These are phyloP conservation scores for Scutellaria galericulata DNA, from an alignment of 257 asterid genomes.

Conservation along the genomic window DNA sequence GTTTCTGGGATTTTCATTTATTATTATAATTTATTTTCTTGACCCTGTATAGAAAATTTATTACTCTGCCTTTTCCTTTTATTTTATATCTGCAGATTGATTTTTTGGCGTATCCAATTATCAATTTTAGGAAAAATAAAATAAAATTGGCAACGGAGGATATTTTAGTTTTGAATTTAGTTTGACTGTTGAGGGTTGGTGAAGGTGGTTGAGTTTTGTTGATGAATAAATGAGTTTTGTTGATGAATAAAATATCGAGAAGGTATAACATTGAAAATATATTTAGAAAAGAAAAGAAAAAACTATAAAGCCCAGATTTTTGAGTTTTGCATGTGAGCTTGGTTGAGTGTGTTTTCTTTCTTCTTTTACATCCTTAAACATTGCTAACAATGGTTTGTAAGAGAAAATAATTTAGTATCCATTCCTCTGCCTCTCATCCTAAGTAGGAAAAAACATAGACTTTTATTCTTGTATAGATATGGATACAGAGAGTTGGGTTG, in stretches of 20 bases:
- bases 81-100: slow-evolving; percentile 28
- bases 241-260: not conserved
- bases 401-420: too few species aligned
- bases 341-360: not conserved
- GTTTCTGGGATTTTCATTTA: not conserved
- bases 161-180: slow-evolving; percentile 17
- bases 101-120: not conserved
- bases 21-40: not conserved
- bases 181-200: slow-evolving; percentile 34
- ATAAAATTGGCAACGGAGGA: not conserved
- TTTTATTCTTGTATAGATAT: too few species aligned
- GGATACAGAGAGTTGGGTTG: too few species aligned
- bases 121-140: too few species aligned
- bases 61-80: not conserved
- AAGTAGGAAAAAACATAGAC: too few species aligned
- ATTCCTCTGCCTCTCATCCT: too few species aligned
- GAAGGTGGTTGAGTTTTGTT: slow-evolving; percentile 28
- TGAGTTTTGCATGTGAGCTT: slow-evolving; percentile 27
- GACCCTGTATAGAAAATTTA: not conserved
- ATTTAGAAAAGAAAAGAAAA: not conserved
- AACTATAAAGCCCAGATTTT: slow-evolving; percentile 1
- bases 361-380: not conserved
- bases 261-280: slow-evolving; percentile 5
- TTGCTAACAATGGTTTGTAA: not conserved
- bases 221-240: slow-evolving; percentile 8